These are phyloP conservation scores for Coemansia sp. DNA, from an alignment of 192 early-diverging fungal species.

Conservation along the genomic window DNA sequence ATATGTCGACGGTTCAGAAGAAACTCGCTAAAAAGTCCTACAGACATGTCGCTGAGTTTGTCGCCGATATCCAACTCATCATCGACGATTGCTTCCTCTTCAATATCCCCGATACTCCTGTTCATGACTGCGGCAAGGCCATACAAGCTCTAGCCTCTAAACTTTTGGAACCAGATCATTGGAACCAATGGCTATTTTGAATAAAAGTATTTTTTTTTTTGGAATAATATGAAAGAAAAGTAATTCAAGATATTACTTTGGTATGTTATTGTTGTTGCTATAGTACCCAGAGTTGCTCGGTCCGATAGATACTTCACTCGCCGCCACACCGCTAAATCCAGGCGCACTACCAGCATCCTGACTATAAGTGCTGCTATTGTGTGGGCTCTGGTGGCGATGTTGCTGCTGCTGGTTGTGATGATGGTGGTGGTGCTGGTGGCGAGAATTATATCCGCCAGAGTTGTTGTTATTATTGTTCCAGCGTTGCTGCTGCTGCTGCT, in stretches of 20 bases:
- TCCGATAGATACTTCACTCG: conserved; percentile 16
- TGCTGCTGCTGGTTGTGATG: not conserved
- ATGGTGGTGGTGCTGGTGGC: not conserved
- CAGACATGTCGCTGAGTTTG: conserved; percentile 55
- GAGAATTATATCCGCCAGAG: not conserved
- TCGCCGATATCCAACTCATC: conserved; percentile 63
- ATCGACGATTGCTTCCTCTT: conserved; percentile 72
- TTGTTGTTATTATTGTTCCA: conserved; percentile 30
- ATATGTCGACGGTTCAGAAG: conserved; percentile 65
- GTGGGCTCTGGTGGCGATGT: conserved; percentile 20
- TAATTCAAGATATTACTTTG: not conserved
- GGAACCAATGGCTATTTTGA: conserved; percentile 33
- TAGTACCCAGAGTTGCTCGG: conserved; percentile 1
- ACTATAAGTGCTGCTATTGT: not conserved
- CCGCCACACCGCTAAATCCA: not conserved
- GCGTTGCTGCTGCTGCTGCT: conserved; percentile 28
- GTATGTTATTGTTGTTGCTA: not conserved
- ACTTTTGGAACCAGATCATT: conserved; percentile 31
- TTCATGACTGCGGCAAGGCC: conserved; percentile 57
- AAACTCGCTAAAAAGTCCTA: conserved; percentile 62
- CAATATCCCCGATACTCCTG: conserved; percentile 59
- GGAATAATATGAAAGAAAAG: not conserved
- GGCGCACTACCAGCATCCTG: not conserved
- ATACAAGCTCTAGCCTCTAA: conserved; percentile 38
- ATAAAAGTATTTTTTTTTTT: not conserved